These are phyloP conservation scores for Saccharomycopsis fibuligera DNA, from an alignment of 805 yeast genomes.

Conservation along the genomic window DNA sequence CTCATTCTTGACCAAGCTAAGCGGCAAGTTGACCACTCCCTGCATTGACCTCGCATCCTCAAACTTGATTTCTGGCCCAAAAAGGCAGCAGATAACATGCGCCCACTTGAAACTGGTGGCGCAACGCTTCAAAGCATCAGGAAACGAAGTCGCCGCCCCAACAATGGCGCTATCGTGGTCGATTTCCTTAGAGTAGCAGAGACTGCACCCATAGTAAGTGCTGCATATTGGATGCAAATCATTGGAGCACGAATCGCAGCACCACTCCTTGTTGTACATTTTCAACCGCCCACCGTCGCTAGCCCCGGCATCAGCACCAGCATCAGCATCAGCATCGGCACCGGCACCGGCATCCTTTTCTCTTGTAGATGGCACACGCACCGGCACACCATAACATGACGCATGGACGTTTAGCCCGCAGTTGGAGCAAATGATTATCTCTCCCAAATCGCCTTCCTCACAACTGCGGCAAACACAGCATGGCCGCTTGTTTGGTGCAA, in stretches of 20 bases:
- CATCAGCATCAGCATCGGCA: too few relatives aligned
- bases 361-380: too few relatives aligned
- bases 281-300: too few relatives aligned
- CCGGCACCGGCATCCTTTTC: slow-evolving; percentile 20
- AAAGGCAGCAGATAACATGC: slow-evolving; percentile 67
- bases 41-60: slow-evolving; percentile 38
- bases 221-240: slow-evolving; percentile 54
- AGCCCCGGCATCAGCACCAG: too few relatives aligned
- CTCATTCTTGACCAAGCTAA: slow-evolving; percentile 29
- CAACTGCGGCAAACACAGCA: slow-evolving; percentile 55
- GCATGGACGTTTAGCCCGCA: slow-evolving; percentile 72
- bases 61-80: slow-evolving; percentile 39
- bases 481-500: slow-evolving; percentile 15
- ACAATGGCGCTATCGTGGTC: slow-evolving; percentile 40
- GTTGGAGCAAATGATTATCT: slow-evolving; percentile 47
- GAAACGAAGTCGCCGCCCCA: slow-evolving; percentile 36
- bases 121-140: slow-evolving; percentile 69
- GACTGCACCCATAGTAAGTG: slow-evolving; percentile 52
- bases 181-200: slow-evolving; percentile 56
- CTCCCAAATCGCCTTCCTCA: slow-evolving; percentile 28
- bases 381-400: slow-evolving; percentile 55
- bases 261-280: slow-evolving; percentile 43
- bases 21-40: slow-evolving; percentile 30
- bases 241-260: slow-evolving; percentile 75
- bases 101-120: slow-evolving; percentile 68